Percentiles rank a stretch among this genome's conserved stretches.
Conservation (phyloP, 179 eudicot genomes). For the Sideroxylon spinosum region DNA sequence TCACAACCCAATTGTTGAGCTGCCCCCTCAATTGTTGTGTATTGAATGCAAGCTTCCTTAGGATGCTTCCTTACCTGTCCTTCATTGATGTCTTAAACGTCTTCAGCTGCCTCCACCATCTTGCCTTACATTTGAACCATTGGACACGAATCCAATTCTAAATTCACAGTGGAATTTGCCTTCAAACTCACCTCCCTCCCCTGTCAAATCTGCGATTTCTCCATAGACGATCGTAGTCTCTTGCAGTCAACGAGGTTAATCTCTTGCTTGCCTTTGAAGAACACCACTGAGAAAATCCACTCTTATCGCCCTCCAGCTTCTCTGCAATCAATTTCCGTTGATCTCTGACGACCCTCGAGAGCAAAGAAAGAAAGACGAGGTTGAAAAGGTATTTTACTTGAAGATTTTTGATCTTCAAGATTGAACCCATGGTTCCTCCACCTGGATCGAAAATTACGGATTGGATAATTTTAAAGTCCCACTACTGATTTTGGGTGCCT, state of each 20-base stretch:
- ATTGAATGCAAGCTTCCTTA: no score
- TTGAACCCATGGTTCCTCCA: no score
- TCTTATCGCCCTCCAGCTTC: slow-evolving; percentile 29
- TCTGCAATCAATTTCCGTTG: neutral
- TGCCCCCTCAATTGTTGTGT: no score
- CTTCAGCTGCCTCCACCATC: no score
- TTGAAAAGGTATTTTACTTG: no score
- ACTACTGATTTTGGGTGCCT: no score
- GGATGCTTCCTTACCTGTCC: no score
- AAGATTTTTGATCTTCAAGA: no score
- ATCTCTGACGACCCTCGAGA: neutral
- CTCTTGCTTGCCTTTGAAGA: slow-evolving; percentile 59
- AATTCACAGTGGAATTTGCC: neutral
- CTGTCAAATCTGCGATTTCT: neutral
- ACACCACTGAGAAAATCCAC: slow-evolving; percentile 34
- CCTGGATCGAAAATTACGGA: no score
- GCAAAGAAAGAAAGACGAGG: neutral
- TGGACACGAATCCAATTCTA: neutral
- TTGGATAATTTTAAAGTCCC: no score
- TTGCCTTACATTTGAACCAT: neutral
- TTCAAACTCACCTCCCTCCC: neutral
- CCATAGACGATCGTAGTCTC: slow-evolving; percentile 2
- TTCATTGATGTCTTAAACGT: no score
- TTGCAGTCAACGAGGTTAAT: slow-evolving; percentile 27
- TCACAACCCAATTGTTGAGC: no score